Evolutionary conservation across 768 basidiomycete genomes (phyloP).

Genomic region (Lactifluus subvellereus): DNA sequence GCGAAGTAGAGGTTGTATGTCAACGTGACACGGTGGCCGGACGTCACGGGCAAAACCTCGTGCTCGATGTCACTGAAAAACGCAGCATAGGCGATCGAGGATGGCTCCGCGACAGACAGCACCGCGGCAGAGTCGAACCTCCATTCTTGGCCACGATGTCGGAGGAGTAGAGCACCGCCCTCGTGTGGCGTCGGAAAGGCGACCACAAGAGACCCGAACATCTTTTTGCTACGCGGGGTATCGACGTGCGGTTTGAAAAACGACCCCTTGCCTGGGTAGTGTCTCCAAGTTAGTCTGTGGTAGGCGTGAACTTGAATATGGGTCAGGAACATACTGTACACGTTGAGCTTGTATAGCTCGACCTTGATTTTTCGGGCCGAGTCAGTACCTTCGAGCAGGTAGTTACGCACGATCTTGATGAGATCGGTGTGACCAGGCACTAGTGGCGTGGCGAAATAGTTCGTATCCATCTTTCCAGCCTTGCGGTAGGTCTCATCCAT

Average conservation of each 20-base stretch:
- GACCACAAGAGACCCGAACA: background rate
- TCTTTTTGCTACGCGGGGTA: background rate
- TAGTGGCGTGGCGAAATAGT: background rate
- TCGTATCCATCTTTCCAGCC: background rate
- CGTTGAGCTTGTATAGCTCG: background rate
- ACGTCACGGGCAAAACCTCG: constrained; percentile 38
- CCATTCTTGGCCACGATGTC: constrained; percentile 30
- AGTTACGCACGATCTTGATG: background rate
- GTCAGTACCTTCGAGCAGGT: constrained; percentile 1
- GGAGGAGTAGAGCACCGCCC: constrained; percentile 40
- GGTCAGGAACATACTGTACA: background rate
- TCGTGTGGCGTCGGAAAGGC: constrained; percentile 33
- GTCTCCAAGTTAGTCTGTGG: too few species aligned
- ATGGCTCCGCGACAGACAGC: constrained; percentile 15
- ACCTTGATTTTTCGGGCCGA: background rate
- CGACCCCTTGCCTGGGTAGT: background rate
- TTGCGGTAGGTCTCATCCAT: constrained; percentile 1
- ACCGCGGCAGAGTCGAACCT: constrained; percentile 26
- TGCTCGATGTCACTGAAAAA: constrained; percentile 44
- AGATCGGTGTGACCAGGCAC: background rate
- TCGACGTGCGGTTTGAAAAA: too few species aligned
- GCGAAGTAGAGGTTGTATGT: constrained; percentile 34
- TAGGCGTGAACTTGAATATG: background rate
- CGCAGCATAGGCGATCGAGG: constrained; percentile 35
- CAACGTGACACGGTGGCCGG: constrained; percentile 31